A percentile compares a stretch with the other conserved stretches of the same genome.
phyloP scores from a whole-genome alignment of 2,329 filamentous ascomycete genomes.

The Botrytis cinerea region DNA sequence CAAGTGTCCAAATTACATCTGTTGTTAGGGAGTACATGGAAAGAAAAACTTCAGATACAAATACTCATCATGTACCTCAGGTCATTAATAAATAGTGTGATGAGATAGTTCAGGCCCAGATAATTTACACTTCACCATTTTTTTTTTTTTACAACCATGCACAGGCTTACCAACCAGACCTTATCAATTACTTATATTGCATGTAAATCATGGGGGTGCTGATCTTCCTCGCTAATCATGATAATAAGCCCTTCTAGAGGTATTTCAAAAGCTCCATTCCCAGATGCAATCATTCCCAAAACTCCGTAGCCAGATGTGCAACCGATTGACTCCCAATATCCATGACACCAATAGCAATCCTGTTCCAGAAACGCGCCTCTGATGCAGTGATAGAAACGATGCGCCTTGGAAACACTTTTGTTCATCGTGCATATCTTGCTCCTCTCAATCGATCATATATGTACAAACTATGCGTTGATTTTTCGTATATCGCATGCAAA shows the following conservation, averaged over 20 bases:
- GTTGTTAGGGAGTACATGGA: neutral
- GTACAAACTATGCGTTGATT: constrained; percentile 17
- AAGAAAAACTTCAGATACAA: neutral
- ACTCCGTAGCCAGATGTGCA: constrained; percentile 21
- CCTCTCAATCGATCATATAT: constrained; percentile 8
- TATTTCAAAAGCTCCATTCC: constrained; percentile 23
- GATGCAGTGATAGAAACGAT: constrained; percentile 17
- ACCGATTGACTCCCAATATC: constrained; percentile 16
- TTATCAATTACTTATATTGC: constrained; percentile 13
- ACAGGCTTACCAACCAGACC: neutral
- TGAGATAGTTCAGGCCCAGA: neutral
- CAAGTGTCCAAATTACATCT: too few species aligned
- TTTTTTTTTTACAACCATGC: neutral
- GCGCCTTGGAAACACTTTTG: constrained; percentile 21
- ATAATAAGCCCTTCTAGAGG: neutral
- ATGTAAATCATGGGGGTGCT: neutral
- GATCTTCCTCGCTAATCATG: constrained; percentile 3
- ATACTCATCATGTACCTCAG: neutral
- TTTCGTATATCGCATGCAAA: constrained; percentile 7
- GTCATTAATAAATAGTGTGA: neutral
- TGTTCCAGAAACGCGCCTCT: constrained; percentile 18
- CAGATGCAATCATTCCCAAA: constrained; percentile 21
- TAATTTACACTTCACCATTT: neutral
- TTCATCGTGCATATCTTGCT: constrained; percentile 18
- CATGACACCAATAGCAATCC: constrained; percentile 18